Evolutionary conservation across 1,284 basidiomycete species (phyloP).

Genomic region (Coriolopsis trogii): DNA sequence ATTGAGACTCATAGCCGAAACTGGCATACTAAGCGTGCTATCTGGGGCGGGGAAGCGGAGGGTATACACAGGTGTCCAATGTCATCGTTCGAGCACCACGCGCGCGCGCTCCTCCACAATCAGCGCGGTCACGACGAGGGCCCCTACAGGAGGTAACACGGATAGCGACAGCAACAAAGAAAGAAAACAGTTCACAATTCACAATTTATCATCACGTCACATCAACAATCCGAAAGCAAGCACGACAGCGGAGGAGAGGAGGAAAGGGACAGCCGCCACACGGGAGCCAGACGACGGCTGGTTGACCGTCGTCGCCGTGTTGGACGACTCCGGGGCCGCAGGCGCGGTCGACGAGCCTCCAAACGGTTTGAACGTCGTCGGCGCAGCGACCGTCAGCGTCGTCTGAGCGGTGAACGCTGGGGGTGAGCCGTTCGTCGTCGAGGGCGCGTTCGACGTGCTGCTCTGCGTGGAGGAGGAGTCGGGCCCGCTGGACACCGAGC

Average conservation of each 20-base stretch:
- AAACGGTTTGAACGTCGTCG: too few species aligned
- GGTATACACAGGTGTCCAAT: too few species aligned
- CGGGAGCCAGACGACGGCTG: neutral
- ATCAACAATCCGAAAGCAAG: slow-evolving; percentile 3
- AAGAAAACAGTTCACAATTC: too few species aligned
- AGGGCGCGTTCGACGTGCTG: neutral
- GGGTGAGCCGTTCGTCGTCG: neutral
- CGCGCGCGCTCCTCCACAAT: neutral
- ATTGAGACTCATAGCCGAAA: too few species aligned
- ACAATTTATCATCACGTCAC: neutral
- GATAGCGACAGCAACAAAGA: too few species aligned
- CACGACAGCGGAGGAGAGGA: slow-evolving; percentile 2
- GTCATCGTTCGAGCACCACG: too few species aligned
- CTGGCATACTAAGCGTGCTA: too few species aligned
- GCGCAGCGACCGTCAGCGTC: neutral
- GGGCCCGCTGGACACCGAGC: neutral
- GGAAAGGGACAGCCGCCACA: neutral
- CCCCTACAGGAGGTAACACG: too few species aligned
- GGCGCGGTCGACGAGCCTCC: neutral
- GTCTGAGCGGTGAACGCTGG: neutral
- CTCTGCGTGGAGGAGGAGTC: neutral
- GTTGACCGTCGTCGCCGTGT: neutral
- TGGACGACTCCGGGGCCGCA: neutral
- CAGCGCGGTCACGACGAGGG: neutral
- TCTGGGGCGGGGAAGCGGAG: too few species aligned